Evolutionary conservation across 1,139 yeast genomes (phyloP), one percentile per base, ranked within the genome.

Genomic region (Pichia sp.): DNA sequence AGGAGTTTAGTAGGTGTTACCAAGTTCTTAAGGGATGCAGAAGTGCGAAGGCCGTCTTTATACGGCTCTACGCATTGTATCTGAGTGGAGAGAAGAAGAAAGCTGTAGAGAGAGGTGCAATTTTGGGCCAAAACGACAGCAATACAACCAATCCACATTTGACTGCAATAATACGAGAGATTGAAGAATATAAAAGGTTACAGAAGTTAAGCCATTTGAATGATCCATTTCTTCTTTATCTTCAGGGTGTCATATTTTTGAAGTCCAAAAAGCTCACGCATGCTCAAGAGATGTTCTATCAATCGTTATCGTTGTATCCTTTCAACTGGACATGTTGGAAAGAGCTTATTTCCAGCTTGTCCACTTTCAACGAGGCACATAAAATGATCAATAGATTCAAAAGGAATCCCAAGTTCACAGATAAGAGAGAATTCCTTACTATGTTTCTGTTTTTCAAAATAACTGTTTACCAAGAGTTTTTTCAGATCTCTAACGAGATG

Each of bases 251-350:
- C 5, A 66, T 83, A 3, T 68, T 78, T 42, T 65, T 75, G 39
- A 76, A 74, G 45, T 80, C 80, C 51, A 77, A 78, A 41, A 76
- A 81, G 45, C 62, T 62, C 20, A 50, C 63, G 3, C 60, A 65
- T 30, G 96, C 96, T 0, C 76, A 79, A 40, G 63, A 67, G 19
- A 63, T 65, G 33, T 66, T 87, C 29, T 63, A 76, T 30, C 65
- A 66, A 34, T 81, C 96, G 1, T 56, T 82, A 14, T 56, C 64
- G 15, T 34, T 69, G 20, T 86, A 80, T 49, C 95, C 96, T 0
- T 83, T 71, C 56, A 91, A 91, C 52, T 91, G 97, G 97, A 75
- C 91, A 37, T 84, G 94, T 41, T 93, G 97, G 97, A 71, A 72
- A 43, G 97, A 91, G 52, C 64, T 91, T 26, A 64, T 81, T 12